These are phyloP conservation scores for Alternaria conjuncta DNA, from an alignment of 2,329 filamentous ascomycete species.

Conservation along the genomic window DNA sequence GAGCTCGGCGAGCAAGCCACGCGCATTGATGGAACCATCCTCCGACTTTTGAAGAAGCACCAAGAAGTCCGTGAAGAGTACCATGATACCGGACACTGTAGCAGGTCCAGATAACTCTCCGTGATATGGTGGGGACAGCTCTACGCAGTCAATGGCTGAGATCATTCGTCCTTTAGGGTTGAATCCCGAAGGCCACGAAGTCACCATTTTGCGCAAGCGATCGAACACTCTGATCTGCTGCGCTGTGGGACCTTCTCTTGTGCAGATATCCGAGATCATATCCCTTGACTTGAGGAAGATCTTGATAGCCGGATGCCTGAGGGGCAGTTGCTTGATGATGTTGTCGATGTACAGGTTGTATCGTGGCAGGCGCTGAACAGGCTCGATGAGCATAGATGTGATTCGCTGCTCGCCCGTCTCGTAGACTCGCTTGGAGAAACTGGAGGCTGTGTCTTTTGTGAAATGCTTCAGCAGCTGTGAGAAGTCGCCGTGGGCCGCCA, in stretches of 20 bases:
- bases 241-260: constrained; percentile 74
- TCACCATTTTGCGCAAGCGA: constrained; percentile 76
- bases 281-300: constrained; percentile 87
- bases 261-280: constrained; percentile 95
- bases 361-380: constrained; percentile 89
- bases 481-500: constrained; percentile 87
- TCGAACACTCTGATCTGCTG: constrained; percentile 77
- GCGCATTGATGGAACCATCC: constrained; percentile 69
- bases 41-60: constrained; percentile 76
- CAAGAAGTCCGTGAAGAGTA: constrained; percentile 84
- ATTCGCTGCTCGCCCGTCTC: constrained; percentile 89
- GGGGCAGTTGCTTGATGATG: constrained; percentile 83
- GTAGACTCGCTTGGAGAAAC: constrained; percentile 79
- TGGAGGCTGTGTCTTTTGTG: constrained; percentile 77
- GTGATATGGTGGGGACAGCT: constrained; percentile 75
- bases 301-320: constrained; percentile 83
- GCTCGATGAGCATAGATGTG: constrained; percentile 92
- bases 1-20: constrained; percentile 81
- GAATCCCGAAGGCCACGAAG: constrained; percentile 76
- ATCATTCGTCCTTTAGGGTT: constrained; percentile 80
- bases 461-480: constrained; percentile 80
- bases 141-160: constrained; percentile 78
- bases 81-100: constrained; percentile 68
- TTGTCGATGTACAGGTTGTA: constrained; percentile 98
- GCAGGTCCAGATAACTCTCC: constrained; percentile 55